Evolutionary conservation across 2,329 filamentous ascomycete species (phyloP).

Genomic region (Sarocladiaceae sp.): DNA sequence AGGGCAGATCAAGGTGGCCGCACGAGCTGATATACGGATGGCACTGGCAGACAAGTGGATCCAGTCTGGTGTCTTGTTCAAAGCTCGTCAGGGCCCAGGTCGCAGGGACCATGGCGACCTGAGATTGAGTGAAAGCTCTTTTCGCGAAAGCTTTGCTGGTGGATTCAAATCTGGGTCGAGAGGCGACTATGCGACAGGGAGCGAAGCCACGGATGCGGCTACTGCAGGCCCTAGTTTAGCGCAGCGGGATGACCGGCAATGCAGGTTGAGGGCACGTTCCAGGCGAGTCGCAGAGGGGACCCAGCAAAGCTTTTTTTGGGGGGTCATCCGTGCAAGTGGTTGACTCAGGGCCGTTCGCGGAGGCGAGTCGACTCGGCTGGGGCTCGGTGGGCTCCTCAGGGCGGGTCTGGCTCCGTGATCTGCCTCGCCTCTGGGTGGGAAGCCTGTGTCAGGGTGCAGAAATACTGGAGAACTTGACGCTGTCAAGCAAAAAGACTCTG

Average conservation of each 20-base stretch:
- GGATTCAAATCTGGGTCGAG: conserved; percentile 12
- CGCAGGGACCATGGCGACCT: conserved; percentile 3
- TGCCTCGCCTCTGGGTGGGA: neutral
- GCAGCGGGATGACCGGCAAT: conserved; percentile 13
- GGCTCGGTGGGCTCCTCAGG: neutral
- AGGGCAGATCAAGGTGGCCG: neutral
- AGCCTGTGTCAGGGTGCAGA: neutral
- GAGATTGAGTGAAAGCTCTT: conserved; percentile 7
- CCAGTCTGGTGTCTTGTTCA: neutral
- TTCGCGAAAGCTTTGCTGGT: conserved; percentile 6
- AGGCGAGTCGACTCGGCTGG: neutral
- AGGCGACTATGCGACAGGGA: conserved; percentile 4
- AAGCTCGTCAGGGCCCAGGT: conserved; percentile 6
- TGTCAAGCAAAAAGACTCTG: neutral
- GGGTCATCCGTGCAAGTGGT: no score
- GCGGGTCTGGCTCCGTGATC: conserved; percentile 8
- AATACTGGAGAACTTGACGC: neutral
- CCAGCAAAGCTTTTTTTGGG: conserved; percentile 11
- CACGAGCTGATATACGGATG: conserved; percentile 13
- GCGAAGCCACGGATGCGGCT: conserved; percentile 6
- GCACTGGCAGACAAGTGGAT: conserved; percentile 6
- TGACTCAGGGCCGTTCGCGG: conserved; percentile 9
- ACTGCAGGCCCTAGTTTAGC: conserved; percentile 10
- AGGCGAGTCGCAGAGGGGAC: conserved; percentile 4
- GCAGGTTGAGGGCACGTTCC: conserved; percentile 9